These are phyloP conservation scores for Talaromyces proteolyticus DNA, from an alignment of 495 filamentous ascomycete genomes.

Conservation along the genomic window DNA sequence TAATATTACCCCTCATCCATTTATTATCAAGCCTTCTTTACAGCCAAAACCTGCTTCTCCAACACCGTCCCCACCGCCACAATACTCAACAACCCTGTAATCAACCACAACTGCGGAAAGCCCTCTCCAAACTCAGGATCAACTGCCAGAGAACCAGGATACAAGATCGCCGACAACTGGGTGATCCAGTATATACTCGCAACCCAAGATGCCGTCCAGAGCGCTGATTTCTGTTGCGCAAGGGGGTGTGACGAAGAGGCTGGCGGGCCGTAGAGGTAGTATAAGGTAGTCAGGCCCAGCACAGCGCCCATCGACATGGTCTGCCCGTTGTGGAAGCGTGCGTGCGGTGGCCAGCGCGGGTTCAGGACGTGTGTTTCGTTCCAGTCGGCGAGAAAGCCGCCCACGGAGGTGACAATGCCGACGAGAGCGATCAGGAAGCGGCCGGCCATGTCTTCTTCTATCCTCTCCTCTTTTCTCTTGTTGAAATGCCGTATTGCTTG, in stretches of 20 bases:
- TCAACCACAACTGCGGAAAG: constrained; percentile 42
- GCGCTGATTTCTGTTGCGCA: constrained; percentile 7
- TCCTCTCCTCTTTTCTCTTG: background rate
- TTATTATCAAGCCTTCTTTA: too few relatives aligned
- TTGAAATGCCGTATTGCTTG: background rate
- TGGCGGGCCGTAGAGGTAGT: constrained; percentile 37
- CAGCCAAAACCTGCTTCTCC: too few relatives aligned
- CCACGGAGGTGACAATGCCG: constrained; percentile 31
- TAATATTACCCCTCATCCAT: too few relatives aligned
- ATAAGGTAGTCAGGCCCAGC: constrained; percentile 40
- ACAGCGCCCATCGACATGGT: constrained; percentile 43
- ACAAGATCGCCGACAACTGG: constrained; percentile 38
- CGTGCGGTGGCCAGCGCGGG: constrained; percentile 49
- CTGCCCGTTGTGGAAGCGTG: constrained; percentile 52
- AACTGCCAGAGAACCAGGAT: constrained; percentile 39
- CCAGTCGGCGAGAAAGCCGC: constrained; percentile 38
- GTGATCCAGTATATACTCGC: constrained; percentile 48
- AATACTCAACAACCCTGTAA: constrained; percentile 11
- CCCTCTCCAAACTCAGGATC: constrained; percentile 51
- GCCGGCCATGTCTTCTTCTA: constrained; percentile 12
- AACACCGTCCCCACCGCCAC: too few relatives aligned
- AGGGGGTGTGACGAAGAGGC: background rate
- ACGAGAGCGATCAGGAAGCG: constrained; percentile 38
- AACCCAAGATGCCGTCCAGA: constrained; percentile 30
- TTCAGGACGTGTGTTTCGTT: constrained; percentile 50